Evolutionary conservation across 257 asterid species (phyloP).

Genomic region (Nicotiana tomentosiformis): DNA sequence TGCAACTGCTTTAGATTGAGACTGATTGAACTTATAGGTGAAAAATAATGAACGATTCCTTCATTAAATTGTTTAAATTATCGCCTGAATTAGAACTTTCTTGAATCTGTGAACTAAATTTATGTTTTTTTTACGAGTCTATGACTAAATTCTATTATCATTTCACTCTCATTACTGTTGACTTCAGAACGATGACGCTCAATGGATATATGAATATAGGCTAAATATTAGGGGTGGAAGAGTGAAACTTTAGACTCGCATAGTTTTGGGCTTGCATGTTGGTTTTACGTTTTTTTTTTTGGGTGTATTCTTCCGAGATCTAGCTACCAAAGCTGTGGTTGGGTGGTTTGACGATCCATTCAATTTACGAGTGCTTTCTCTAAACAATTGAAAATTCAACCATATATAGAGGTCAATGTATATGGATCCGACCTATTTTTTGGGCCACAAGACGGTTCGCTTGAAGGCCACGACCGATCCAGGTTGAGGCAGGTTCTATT

Average conservation of each 20-base stretch:
- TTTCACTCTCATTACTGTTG: background rate
- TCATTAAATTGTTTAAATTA: background rate
- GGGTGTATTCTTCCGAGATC: background rate
- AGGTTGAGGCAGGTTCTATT: background rate
- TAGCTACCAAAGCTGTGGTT: background rate
- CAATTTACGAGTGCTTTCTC: background rate
- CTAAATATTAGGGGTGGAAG: background rate
- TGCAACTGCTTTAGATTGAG: background rate
- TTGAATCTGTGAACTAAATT: background rate
- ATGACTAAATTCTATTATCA: background rate
- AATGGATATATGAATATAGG: background rate
- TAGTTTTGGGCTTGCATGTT: background rate
- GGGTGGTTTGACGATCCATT: background rate
- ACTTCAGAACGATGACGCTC: background rate
- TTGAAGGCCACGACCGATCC: background rate
- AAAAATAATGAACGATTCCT: background rate
- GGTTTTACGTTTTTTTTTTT: background rate
- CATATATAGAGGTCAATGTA: background rate
- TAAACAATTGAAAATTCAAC: background rate
- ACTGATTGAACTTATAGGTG: background rate
- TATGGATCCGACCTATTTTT: background rate
- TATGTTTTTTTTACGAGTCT: background rate
- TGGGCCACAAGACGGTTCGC: background rate
- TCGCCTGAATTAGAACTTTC: background rate
- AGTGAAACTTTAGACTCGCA: background rate